Base-by-base conservation (phyloP, 352 stramenopile genomes). In the Pythium periplocum region DNA sequence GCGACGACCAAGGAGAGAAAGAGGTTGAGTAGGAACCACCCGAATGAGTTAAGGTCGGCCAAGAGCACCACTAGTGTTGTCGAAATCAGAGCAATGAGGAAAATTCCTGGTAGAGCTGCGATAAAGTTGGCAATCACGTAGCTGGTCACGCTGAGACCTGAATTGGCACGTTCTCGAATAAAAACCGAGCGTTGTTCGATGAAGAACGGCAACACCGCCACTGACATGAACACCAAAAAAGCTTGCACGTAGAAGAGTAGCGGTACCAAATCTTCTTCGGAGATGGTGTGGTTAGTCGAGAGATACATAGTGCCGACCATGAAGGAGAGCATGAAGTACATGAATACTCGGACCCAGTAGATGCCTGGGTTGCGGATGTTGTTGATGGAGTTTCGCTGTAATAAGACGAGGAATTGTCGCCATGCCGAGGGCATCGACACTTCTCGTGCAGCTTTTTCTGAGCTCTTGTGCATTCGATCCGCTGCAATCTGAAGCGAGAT, bases 191-290 rank as follows among this genome's bases (percentile, higher is more conserved):
- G 65, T 53, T 91, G 77, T 40, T 94, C 73, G 42, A 97, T 86
- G 46, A 92, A 86, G 65, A 93, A 93, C 2, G 88, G 86, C 12
- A 97, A 62, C 4, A 89, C 81, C 2, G 86, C 85, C 36, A 96
- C 75, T 47, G 72, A 87, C 88, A 96, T 96, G 64, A 93, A 95
- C 44, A 92, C 78, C 39, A 95, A 72, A 58, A 96, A 96, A 7
- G 85, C 82, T 32, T 88, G 77, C 34, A 91, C 71, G 73, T 89
- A 96, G 58, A 94, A 97, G 5, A 96, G 17, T 26, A 26, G 17
- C 17, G 17, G 17, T 26, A 26, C 17, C 17, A 26, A 26, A 26
- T 26, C 17, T 26, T 26, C 17, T 26, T 26, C 17, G 17, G 17
- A 26, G 17, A 26, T 26, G 17, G 17, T 26, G 17, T 26, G 17